Evolutionary conservation across 2,329 filamentous ascomycete genomes (phyloP), one percentile per base, ranked within the genome.

Genomic region (Cladophialophora exuberans): DNA sequence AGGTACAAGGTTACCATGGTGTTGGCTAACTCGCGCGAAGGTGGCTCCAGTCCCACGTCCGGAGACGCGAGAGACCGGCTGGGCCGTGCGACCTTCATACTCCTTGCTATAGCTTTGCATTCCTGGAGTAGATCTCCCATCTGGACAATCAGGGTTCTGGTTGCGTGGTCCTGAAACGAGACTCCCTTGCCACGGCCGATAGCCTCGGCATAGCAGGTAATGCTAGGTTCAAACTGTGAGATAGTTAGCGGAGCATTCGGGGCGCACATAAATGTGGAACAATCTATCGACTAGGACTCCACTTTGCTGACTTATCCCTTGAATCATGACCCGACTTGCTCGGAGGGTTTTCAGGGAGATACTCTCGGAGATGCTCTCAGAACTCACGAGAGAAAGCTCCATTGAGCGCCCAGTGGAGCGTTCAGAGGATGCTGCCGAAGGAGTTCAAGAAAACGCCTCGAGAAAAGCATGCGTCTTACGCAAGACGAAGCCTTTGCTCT

Each of bases 211-310:
- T 33, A 33, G 30, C 30, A 33, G 15, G 30, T 15, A 11, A 33
- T 15, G 43, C 48, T 15, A 30, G 30, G 20, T 33, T 45, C 35
- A n/a, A 46, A 25, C 18, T 38, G 20, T 28, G 6, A 6, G 10
- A 23, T 10, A 30, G 23, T 17, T 36, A 3, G 23, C 15, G 49
- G 22, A 30, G n/a, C 36, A 43, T 49, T 9, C 42, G 25, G 13
- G 22, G 3, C 28, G 6, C 20, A 33, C 15, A 15, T 17, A 33
- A 30, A 6, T n/a, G 18, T 30, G 17, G 26, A 46, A 22, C 30
- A 33, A 33, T 52, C 59, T 62, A 66, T 66, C 66, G 65, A 67
- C 47, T 67, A 63, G 2, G n/a, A n/a, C 66, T 65, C 9, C 59
- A 42, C 1, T 64, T 64, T 30, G 57, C 15, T 23, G 48, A n/a